These are phyloP conservation scores for Fusarium sp. DNA, from an alignment of 2,329 filamentous ascomycete species.

Conservation along the genomic window DNA sequence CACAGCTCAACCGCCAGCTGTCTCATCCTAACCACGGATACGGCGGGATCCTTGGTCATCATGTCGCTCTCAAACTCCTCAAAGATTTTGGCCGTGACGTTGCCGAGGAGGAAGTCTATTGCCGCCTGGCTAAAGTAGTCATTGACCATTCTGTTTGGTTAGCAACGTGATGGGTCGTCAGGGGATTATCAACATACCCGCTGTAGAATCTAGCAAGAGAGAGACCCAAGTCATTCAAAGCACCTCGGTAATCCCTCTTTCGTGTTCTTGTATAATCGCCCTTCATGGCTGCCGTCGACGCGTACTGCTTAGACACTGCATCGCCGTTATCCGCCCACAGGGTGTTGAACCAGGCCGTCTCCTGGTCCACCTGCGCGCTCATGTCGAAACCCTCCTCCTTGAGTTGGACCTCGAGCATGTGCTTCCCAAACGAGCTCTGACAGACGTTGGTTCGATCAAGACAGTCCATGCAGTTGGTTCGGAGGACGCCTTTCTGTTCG, in stretches of 20 bases:
- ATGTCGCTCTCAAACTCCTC: constrained; percentile 94
- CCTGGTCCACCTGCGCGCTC: constrained; percentile 75
- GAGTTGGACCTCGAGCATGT: constrained; percentile 81
- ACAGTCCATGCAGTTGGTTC: constrained; percentile 99
- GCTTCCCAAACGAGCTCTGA: constrained; percentile 87
- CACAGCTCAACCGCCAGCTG: constrained; percentile 91
- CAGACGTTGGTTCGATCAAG: constrained; percentile 95
- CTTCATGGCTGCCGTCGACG: constrained; percentile 93
- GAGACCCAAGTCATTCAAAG: constrained; percentile 87
- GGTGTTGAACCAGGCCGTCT: constrained; percentile 92
- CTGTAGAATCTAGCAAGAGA: constrained; percentile 80
- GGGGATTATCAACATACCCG: constrained; percentile 57
- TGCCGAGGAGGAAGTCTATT: constrained; percentile 92
- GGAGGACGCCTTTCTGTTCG: constrained; percentile 76
- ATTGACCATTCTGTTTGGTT: constrained; percentile 80
- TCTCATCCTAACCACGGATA: constrained; percentile 83
- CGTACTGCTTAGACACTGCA: constrained; percentile 93
- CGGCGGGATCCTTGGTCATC: constrained; percentile 89
- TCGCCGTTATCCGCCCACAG: constrained; percentile 98
- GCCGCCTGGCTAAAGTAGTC: constrained; percentile 96
- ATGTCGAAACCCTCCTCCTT: constrained; percentile 78
- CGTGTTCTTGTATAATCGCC: constrained; percentile 93
- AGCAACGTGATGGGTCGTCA: constrained; percentile 3
- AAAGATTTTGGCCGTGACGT: constrained; percentile 83
- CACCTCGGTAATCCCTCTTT: constrained; percentile 89